Evolutionary conservation across 345 rosid genomes (phyloP), one percentile per base, ranked within the genome.

Genomic region (Reutealis trisperma): DNA sequence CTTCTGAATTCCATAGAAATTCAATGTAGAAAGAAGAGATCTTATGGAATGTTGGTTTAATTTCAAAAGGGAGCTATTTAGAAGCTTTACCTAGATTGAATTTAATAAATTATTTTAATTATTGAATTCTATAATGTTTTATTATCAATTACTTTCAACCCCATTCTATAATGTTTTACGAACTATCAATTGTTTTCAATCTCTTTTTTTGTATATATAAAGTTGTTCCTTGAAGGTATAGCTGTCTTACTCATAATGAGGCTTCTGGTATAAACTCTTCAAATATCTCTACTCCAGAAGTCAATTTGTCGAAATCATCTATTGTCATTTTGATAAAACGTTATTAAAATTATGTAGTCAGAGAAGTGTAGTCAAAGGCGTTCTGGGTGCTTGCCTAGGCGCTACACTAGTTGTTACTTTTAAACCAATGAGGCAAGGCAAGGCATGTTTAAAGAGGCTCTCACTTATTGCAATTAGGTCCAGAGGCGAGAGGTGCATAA

Each of bases 1-100:
- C 15, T 71, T 45, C 15, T 4, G 42, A 60, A 75, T 54, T 71
- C n/a, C 51, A n/a, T 42, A n/a, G 64, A 52, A 70, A 59, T 30
- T 71, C 60, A 37, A 63, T 55, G 66, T 14, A 58, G n/a, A 59
- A 49, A 41, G 19, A 13, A 22, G 30, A 59, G 12, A 9, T 18
- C 12, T 8, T 4, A 37, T 71, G 51, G 27, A 32, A 57, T 70
- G 14, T 18, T 37, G 13, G 30, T n/a, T 11, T 41, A 71, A 14
- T 69, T 22, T 69, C 22, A 59, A 22, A 18, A 16, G n/a, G 18
- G 13, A 25, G 54, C 75, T 41, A 58, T 9, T 24, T 51, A 15
- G 73, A 70, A 27, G 44, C 58, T 51, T 25, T 14, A 63, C 27
- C 67, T 34, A 63, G 10, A 63, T 12, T 32, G n/a, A 34, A 64